These are phyloP conservation scores for Mycena haematopus DNA, from an alignment of 768 basidiomycete genomes.

Conservation along the genomic window DNA sequence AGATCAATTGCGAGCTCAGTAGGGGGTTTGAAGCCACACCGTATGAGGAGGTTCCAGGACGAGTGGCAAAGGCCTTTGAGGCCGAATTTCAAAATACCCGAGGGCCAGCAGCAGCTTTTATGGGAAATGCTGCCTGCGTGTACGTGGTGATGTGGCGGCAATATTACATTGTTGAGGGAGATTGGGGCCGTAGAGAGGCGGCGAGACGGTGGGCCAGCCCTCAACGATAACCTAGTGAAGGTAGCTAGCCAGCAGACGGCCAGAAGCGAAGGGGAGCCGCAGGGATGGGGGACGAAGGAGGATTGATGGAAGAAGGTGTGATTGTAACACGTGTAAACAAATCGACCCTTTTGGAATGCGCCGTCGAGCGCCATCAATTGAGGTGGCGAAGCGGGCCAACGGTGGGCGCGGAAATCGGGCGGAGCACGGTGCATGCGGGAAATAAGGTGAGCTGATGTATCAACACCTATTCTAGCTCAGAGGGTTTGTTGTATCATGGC, in stretches of 20 bases:
- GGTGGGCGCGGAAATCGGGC: background rate
- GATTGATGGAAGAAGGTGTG: background rate
- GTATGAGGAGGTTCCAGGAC: no score
- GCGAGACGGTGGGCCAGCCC: background rate
- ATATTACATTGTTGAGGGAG: no score
- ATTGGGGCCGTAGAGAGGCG: background rate
- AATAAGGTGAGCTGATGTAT: background rate
- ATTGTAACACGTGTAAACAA: background rate
- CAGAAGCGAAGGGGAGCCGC: no score
- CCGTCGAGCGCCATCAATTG: background rate
- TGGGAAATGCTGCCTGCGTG: no score
- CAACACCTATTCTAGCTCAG: background rate
- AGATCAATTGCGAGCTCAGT: no score
- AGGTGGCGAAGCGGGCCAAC: background rate
- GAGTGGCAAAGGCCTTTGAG: no score
- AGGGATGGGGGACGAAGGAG: background rate
- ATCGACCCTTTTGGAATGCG: background rate
- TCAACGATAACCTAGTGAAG: background rate
- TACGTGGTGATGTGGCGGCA: no score
- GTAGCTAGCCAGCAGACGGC: no score
- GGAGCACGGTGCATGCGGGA: background rate
- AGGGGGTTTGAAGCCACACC: no score
- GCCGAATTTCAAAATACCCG: no score
- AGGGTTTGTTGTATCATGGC: background rate
- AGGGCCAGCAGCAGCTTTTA: no score